Base-by-base conservation (phyloP, 1,284 basidiomycete genomes). In the Lentinula novae-zelandiae region DNA sequence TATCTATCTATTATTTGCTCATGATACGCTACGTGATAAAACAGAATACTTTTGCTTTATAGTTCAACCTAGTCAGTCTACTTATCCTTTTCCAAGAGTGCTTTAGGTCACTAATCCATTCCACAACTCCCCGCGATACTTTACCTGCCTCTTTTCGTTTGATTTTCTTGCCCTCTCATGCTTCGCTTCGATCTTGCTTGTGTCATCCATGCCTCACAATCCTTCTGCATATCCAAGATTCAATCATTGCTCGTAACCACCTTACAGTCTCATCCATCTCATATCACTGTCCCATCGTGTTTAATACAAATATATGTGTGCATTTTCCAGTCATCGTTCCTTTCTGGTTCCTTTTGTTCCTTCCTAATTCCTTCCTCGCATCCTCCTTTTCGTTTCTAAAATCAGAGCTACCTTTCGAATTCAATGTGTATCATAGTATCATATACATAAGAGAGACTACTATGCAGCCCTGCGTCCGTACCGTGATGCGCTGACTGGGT, bases 21-120 rank as follows among this genome's bases (percentile, higher is more conserved):
- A 48, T 46, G 54, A 56, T 56, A 56, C 54, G 42, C 46, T 56
- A 56, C 54, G n/a, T 17, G 54, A 56, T 46, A 54, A 34, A 22
- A 15, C 54, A 46, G 27, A 46, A 56, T 56, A 56, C 22, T 56
- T 46, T 42, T 46, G 39, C 27, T 56, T 56, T 56, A 33, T 5
- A 20, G 36, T 46, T 36, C 53, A 39, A 40, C 53, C 34, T 53
- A 53, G 52, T 54, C 31, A 50, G 22, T 33, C 22, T 50, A 50
- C 12, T n/a, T 46, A 46, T 12, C 44, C 12, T 34, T 50, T 10
- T 10, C 5, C 49, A 34, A 31, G 27, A 50, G 49, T 50, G 27
- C 5, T 15, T 50, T 34, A 50, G 31, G 9, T 50, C 31, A 34
- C 49, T 50, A 50, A 50, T 50, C 20, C 22, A 9, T 27, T 13